A percentile compares a stretch with the other conserved stretches of the same genome.
These are phyloP conservation scores for Ophiostoma montium DNA, from an alignment of 2,329 filamentous ascomycete genomes.

Conservation along the genomic window DNA sequence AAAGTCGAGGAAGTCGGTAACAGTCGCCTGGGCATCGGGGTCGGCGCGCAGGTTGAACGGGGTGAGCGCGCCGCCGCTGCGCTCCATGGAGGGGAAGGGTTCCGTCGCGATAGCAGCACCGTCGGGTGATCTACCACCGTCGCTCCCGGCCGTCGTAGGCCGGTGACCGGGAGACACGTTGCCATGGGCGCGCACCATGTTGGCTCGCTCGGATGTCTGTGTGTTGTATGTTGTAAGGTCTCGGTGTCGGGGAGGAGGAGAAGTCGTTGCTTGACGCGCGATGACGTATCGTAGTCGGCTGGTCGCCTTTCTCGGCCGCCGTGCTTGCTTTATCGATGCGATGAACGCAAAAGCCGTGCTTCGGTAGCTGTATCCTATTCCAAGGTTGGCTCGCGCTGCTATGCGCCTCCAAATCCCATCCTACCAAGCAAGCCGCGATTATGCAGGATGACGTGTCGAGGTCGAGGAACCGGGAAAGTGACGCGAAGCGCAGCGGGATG, in stretches of 20 bases:
- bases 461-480: not conserved
- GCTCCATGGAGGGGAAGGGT: slow-evolving; percentile 12
- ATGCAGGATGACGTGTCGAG: not conserved
- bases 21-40: slow-evolving; percentile 54
- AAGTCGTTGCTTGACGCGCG: not conserved
- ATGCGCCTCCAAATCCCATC: slow-evolving; percentile 1
- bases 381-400: not conserved
- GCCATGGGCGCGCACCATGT: not conserved
- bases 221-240: not conserved
- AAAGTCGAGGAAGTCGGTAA: slow-evolving; percentile 56
- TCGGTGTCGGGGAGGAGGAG: not conserved
- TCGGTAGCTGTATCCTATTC: not conserved
- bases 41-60: slow-evolving; percentile 40
- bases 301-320: not conserved
- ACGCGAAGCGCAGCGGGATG: not conserved
- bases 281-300: not conserved
- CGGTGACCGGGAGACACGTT: not conserved
- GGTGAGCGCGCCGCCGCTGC: slow-evolving; percentile 25
- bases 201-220: not conserved
- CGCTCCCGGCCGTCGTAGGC: not conserved
- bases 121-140: not conserved
- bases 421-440: not conserved
- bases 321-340: not conserved
- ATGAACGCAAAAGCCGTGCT: too few relatives aligned
- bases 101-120: not conserved